Conservation (phyloP, 2,329 filamentous ascomycete species). For the Trichoderma koningiopsis region DNA sequence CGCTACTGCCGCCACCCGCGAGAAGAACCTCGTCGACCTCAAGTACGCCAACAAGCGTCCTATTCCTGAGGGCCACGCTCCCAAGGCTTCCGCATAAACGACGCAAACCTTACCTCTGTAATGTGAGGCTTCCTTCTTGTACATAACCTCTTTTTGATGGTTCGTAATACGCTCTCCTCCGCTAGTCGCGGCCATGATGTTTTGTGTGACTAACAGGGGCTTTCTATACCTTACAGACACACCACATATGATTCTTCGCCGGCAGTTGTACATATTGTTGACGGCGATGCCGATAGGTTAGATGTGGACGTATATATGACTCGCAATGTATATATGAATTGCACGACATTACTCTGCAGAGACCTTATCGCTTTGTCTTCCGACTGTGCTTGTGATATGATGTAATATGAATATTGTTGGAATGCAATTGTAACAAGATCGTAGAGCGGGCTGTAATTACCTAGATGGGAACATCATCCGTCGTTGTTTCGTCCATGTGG, state of each 20-base stretch:
- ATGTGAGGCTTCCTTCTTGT: constrained; percentile 20
- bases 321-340: constrained; percentile 24
- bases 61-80: not conserved
- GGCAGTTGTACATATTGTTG: constrained; percentile 21
- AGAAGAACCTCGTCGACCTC: constrained; percentile 21
- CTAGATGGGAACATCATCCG: not conserved
- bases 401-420: not conserved
- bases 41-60: constrained; percentile 18
- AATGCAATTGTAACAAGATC: not conserved
- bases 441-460: not conserved
- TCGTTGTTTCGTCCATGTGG: not conserved
- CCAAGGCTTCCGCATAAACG: constrained; percentile 10
- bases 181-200: not conserved
- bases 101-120: not conserved
- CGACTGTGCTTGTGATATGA: not conserved
- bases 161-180: not conserved
- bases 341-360: constrained; percentile 14
- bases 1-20: not conserved
- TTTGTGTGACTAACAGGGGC: not conserved
- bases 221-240: not conserved
- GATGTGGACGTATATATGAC: constrained; percentile 26
- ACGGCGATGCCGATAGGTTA: constrained; percentile 10
- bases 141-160: constrained; percentile 23
- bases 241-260: constrained; percentile 2
- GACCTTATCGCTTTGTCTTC: not conserved